A percentile compares a stretch with the other conserved stretches of the same genome.
These are phyloP conservation scores for Phyllosticta citrichinensis DNA, from an alignment of 2,329 filamentous ascomycete species.

Conservation along the genomic window DNA sequence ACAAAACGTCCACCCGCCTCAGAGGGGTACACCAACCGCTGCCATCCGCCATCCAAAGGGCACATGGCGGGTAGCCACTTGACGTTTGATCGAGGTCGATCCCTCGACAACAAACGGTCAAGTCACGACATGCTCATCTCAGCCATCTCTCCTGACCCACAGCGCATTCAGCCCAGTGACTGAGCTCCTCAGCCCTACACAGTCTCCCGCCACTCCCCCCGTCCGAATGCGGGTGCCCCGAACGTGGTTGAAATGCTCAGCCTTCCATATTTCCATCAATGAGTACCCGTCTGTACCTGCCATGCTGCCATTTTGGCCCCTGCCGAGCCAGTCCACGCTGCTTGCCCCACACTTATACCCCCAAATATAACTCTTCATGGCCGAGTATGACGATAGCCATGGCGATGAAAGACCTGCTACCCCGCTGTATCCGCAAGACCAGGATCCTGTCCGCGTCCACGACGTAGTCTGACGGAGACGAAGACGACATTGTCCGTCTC, in stretches of 20 bases:
- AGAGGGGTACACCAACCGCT: neutral
- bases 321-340: neutral
- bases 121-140: neutral
- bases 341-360: neutral
- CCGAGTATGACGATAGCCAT: neutral
- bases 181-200: neutral
- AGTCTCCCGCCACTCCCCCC: neutral
- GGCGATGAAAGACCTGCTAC: neutral
- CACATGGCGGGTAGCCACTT: neutral
- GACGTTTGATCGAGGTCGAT: neutral
- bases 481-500: neutral
- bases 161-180: neutral
- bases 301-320: neutral
- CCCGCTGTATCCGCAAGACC: neutral
- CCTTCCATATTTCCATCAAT: too few relatives aligned
- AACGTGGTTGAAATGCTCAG: neutral
- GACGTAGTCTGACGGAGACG: too few relatives aligned
- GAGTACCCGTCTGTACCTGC: too few relatives aligned
- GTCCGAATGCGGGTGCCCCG: neutral
- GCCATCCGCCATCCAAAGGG: neutral
- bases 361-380: neutral
- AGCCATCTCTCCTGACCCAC: neutral
- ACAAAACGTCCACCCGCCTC: neutral
- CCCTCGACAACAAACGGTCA: neutral
- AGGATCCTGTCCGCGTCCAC: too few relatives aligned